Evolutionary conservation across 1,139 yeast genomes (phyloP).

Genomic region (Zygosaccharomyces pseudobailii): DNA sequence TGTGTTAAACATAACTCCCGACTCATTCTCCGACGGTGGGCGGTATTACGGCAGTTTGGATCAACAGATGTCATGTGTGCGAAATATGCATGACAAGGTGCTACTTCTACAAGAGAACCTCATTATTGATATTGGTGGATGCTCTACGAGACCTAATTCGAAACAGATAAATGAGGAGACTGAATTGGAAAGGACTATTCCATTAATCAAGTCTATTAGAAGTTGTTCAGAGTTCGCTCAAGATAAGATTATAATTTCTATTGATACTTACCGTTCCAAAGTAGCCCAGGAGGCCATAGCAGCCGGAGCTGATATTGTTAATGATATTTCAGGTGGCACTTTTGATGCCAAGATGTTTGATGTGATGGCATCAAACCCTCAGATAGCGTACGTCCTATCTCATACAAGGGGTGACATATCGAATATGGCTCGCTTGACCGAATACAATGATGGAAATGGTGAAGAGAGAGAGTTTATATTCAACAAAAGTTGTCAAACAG

Average conservation of each 20-base stretch:
- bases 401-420: conserved; percentile 83
- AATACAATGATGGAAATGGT: conserved; percentile 43
- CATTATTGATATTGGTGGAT: conserved; percentile 89
- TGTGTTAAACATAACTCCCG: conserved; percentile 84
- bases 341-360: conserved; percentile 56
- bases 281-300: conserved; percentile 68
- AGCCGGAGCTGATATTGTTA: conserved; percentile 86
- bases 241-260: conserved; percentile 52
- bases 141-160: conserved; percentile 85
- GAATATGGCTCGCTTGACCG: conserved; percentile 61
- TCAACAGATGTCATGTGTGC: conserved; percentile 40
- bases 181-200: conserved; percentile 63
- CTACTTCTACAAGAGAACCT: conserved; percentile 57
- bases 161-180: conserved; percentile 52
- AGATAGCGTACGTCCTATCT: conserved; percentile 72
- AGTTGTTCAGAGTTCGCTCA: conserved; percentile 35
- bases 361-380: conserved; percentile 58
- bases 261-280: conserved; percentile 75
- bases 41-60: conserved; percentile 36
- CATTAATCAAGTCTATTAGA: conserved; percentile 62
- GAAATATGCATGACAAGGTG: conserved; percentile 50
- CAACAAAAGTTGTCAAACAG: conserved; percentile 13
- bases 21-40: conserved; percentile 94
- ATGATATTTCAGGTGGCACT: conserved; percentile 82
- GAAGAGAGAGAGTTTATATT: conserved; percentile 38